Percentiles rank a stretch among this genome's conserved stretches.
Evolutionary conservation across 2,329 filamentous ascomycete genomes (phyloP).

Genomic region (Acrocalymma vagum): DNA sequence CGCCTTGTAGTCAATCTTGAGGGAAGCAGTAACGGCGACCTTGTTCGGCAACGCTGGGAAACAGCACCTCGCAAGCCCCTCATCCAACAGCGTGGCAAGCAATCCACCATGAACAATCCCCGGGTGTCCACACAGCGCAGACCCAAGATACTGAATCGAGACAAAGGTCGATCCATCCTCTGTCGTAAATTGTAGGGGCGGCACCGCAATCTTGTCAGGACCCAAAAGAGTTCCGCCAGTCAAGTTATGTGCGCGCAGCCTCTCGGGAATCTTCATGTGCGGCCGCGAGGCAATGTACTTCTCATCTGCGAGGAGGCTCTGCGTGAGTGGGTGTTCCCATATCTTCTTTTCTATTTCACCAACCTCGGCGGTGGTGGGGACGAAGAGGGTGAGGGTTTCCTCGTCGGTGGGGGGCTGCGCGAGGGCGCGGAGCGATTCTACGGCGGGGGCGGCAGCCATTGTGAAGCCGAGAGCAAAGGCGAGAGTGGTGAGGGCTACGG

Average conservation of each 20-base stretch:
- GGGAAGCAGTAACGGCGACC: constrained; percentile 83
- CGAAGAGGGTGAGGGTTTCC: constrained; percentile 75
- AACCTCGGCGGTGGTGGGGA: constrained; percentile 60
- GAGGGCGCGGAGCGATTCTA: constrained; percentile 59
- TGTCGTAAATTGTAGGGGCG: constrained; percentile 76
- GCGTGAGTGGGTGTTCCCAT: constrained; percentile 76
- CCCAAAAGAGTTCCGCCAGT: constrained; percentile 83
- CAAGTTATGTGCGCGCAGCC: constrained; percentile 76
- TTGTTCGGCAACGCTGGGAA: constrained; percentile 89
- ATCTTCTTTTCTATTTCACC: constrained; percentile 76
- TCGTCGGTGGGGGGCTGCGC: constrained; percentile 70
- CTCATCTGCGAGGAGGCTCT: constrained; percentile 71
- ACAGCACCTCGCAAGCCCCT: constrained; percentile 86
- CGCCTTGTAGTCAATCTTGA: constrained; percentile 82
- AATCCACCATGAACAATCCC: constrained; percentile 91
- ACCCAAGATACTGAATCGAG: constrained; percentile 78
- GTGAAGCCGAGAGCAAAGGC: constrained; percentile 64
- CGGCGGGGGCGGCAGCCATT: constrained; percentile 64
- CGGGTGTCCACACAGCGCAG: constrained; percentile 85
- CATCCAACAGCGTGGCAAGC: constrained; percentile 91
- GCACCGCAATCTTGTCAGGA: constrained; percentile 78
- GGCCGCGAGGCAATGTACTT: constrained; percentile 80
- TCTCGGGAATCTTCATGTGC: constrained; percentile 82
- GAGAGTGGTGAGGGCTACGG: constrained; percentile 57
- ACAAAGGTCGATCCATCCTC: constrained; percentile 64